Percentiles rank a stretch among this genome's conserved stretches.
These are phyloP conservation scores for Solanum hybrid DNA, from an alignment of 305 asterid genomes.

Conservation along the genomic window DNA sequence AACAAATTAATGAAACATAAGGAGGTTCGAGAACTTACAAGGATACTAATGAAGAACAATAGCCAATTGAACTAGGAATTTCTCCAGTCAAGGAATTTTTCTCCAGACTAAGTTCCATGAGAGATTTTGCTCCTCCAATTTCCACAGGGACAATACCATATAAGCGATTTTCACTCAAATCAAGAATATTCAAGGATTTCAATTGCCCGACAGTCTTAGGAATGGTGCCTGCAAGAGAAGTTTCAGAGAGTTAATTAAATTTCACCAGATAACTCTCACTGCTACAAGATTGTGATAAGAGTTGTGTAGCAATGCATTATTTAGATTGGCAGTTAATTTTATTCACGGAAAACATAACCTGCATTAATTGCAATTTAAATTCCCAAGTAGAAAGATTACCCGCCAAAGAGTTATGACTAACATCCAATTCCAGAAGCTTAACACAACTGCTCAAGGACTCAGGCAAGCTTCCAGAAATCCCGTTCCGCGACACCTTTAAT, in stretches of 20 bases:
- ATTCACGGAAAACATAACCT: background rate
- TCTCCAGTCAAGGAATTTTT: no score
- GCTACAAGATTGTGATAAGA: constrained; percentile 36
- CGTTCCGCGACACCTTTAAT: constrained; percentile 55
- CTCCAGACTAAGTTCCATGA: no score
- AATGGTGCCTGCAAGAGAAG: constrained; percentile 26
- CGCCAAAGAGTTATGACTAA: constrained; percentile 47
- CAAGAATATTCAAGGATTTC: no score
- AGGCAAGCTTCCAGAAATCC: constrained; percentile 54
- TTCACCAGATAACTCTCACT: constrained; percentile 40
- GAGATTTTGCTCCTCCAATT: no score
- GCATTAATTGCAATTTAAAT: constrained; percentile 46
- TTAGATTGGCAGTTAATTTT: background rate
- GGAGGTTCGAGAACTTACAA: no score
- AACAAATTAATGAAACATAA: no score
- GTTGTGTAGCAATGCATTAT: constrained; percentile 26
- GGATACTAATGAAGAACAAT: no score
- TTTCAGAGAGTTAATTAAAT: constrained; percentile 42
- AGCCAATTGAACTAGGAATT: no score
- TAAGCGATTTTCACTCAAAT: no score
- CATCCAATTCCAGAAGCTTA: constrained; percentile 52
- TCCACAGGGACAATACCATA: no score
- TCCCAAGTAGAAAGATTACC: constrained; percentile 60
- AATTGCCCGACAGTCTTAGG: no score
- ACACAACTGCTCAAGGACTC: constrained; percentile 38